Conservation (phyloP, 225 moss, liverwort and hornwort species). For the Thuidium tamariscinum region DNA sequence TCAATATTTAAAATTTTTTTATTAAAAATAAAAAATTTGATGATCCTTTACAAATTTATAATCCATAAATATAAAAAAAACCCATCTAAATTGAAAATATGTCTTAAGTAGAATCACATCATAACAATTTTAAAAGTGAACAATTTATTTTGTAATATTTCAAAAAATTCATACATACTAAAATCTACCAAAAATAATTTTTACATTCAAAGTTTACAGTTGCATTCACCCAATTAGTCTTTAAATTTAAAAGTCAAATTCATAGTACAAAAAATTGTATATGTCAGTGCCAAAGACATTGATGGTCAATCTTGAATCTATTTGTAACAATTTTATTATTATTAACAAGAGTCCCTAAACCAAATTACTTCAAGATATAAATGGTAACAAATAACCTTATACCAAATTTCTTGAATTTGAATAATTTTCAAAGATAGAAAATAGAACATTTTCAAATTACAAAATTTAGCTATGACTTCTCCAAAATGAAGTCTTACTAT, state of each 20-base stretch:
- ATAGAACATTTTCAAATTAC: not conserved
- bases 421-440: not conserved
- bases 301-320: not conserved
- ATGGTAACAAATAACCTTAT: not conserved
- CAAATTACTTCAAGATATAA: not conserved
- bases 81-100: not conserved
- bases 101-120: not conserved
- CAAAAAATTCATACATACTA: not conserved
- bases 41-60: not conserved
- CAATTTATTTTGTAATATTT: not conserved
- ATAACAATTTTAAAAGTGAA: not conserved
- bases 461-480: too few species aligned
- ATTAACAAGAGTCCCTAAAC: not conserved
- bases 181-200: not conserved
- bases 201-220: not conserved
- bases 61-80: not conserved
- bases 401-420: not conserved
- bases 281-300: not conserved
- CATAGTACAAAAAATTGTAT: not conserved
- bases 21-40: not conserved
- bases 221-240: not conserved
- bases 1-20: too few species aligned
- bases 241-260: too few species aligned
- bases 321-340: too few species aligned
- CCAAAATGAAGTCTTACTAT: not conserved